Evolutionary conservation across 129 eudicot genomes (phyloP), one percentile per base, ranked within the genome.

Genomic region (Pittosporum tobira): DNA sequence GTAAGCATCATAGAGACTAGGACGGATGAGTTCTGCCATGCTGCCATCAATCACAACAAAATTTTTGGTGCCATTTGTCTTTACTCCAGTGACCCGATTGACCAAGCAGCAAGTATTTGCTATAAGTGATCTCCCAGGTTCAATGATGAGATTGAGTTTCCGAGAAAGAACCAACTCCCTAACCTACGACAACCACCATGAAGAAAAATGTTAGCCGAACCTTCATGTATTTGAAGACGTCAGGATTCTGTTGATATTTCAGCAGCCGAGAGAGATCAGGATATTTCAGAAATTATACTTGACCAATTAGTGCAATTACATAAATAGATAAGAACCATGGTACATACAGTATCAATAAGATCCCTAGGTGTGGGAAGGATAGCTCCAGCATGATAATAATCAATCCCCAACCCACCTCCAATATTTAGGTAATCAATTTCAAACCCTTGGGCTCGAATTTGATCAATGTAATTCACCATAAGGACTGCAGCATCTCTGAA

Each of bases 21-120:
- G 96, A 54, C 85, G 96, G 20, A 91, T 91, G 79, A 91, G 98
- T 60, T 87, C 98, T 12, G 96, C 79, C 96, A 86, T 91, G 77
- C 98, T 91, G 34, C 88, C 96, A 68, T 81, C 98, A 58, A 87
- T 77, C 62, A 87, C 94, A 57, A 91, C 59, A 40, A 86, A 81
- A 73, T 81, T 91, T 54, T 83, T 80, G 3, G 94, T 77, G 25
- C 94, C 90, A 4, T 86, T 91, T 27, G 89, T 81, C 67, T 83
- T 91, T 2, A 86, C 95, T 47, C 98, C 98, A 3, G 90, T 86
- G 31, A 91, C 94, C 60, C 83, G 85, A 51, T 81, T 86, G 38
- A 91, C 96, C 34, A 91, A 69, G 64, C 98, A 91, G 67, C 94
- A 91, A 22, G 98, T 86, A 66, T 91, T 86, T 25, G 98, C 95